A percentile compares a stretch with the other conserved stretches of the same genome.
Evolutionary conservation across 345 rosid species (phyloP).

Genomic region (Ceriops decandra): DNA sequence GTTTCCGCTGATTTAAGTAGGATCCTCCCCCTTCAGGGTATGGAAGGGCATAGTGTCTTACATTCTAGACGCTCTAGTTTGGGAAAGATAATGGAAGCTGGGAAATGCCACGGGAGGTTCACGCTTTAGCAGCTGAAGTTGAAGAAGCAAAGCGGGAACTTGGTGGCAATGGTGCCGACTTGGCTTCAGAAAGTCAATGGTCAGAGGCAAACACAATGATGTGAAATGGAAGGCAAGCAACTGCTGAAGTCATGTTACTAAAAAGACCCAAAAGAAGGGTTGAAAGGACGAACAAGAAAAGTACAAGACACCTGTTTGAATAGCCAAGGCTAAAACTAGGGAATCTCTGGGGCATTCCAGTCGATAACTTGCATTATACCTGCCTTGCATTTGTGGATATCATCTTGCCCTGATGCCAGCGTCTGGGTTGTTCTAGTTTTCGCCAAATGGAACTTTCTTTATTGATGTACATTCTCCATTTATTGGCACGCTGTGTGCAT

Average conservation of each 20-base stretch:
- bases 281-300: not conserved
- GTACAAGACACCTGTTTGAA: too few species aligned
- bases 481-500: too few species aligned
- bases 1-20: conserved; percentile 55
- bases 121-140: conserved; percentile 29
- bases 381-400: too few species aligned
- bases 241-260: not conserved
- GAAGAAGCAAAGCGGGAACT: conserved; percentile 35
- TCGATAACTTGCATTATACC: too few species aligned
- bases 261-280: not conserved
- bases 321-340: too few species aligned
- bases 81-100: conserved; percentile 73
- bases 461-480: too few species aligned
- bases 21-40: conserved; percentile 57
- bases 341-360: too few species aligned
- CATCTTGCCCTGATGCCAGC: too few species aligned
- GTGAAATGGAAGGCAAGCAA: conserved; percentile 18
- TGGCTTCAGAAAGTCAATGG: conserved; percentile 19
- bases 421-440: too few species aligned
- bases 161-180: conserved; percentile 15
- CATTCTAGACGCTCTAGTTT: conserved; percentile 51
- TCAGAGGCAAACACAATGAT: conserved; percentile 10
- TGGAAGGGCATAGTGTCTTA: conserved; percentile 52
- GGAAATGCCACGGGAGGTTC: conserved; percentile 51
- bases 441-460: too few species aligned